A percentile compares a stretch with the other conserved stretches of the same genome.
Conservation (phyloP, 495 filamentous ascomycete species). For the Xylaria cubensis region DNA sequence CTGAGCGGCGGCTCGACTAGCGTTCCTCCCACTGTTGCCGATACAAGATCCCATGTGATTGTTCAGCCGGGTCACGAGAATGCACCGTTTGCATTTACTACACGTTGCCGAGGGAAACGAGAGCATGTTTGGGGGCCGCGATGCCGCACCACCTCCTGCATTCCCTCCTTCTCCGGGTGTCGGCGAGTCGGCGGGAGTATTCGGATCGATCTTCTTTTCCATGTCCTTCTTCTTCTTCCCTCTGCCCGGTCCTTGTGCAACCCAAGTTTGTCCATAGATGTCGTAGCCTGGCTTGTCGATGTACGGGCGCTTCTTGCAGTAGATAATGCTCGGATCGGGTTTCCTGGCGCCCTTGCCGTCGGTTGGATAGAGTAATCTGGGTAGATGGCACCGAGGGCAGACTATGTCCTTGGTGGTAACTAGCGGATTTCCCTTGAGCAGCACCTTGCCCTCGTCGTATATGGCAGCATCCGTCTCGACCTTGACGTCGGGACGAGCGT, state of each 20-base stretch:
- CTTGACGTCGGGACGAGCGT: slow-evolving; percentile 54
- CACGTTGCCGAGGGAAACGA: slow-evolving; percentile 68
- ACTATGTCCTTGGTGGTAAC: slow-evolving; percentile 73
- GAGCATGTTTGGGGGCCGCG: slow-evolving; percentile 58
- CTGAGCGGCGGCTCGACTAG: slow-evolving; percentile 63
- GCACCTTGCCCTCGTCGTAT: slow-evolving; percentile 74
- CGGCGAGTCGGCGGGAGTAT: slow-evolving; percentile 55
- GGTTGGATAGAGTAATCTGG: slow-evolving; percentile 67
- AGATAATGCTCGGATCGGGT: slow-evolving; percentile 67
- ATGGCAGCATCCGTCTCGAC: slow-evolving; percentile 74
- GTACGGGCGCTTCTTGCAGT: slow-evolving; percentile 79
- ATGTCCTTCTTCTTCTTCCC: slow-evolving; percentile 67
- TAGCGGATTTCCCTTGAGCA: slow-evolving; percentile 77
- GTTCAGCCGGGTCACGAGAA: slow-evolving; percentile 63
- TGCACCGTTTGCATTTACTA: slow-evolving; percentile 61
- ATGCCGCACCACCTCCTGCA: slow-evolving; percentile 45
- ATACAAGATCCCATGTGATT: slow-evolving; percentile 85
- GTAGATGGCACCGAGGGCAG: slow-evolving; percentile 70
- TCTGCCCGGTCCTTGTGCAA: slow-evolving; percentile 57
- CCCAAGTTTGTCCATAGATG: slow-evolving; percentile 80
- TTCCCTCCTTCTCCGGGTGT: slow-evolving; percentile 52
- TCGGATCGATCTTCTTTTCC: slow-evolving; percentile 61
- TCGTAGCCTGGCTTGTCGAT: slow-evolving; percentile 77
- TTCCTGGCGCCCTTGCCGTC: slow-evolving; percentile 65
- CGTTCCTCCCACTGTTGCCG: slow-evolving; percentile 73